Evolutionary conservation across 441 rosid genomes (phyloP), one percentile per base, ranked within the genome.

Genomic region (Adansonia madagascariensis): DNA sequence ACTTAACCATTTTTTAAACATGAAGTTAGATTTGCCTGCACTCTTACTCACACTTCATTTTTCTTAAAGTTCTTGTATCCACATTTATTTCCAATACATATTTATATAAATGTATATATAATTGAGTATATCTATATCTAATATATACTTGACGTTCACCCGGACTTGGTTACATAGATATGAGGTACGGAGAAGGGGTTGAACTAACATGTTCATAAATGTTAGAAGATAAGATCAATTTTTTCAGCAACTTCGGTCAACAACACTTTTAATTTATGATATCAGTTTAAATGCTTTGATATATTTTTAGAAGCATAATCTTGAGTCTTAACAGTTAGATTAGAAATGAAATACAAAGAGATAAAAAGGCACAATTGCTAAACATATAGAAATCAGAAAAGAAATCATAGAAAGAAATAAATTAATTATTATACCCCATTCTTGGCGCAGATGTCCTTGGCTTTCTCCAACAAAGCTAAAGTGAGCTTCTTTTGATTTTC

Each of bases 401-500:
- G 6, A 41, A 66, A 56, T 9, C 15, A 61, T 10, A 22, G 27
- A 56, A 56, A 18, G 11, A 31, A 31, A 63, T 9, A 0, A 31
- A 17, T 5, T 14, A 11, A 10, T 8, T 77, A 18, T n/a, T 77
- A 53, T 81, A 91, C 97, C 92, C 94, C 95, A 49, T 76, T 83
- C 10, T 80, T 74, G 77, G 86, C 81, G 78, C 97, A 91, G 53
- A 89, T 85, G 31, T 82, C 83, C 76, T 80, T 82, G 4, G 95
- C 94, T 73, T 75, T 81, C 27, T 80, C 85, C 85, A 93, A 66
- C 9, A 88, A 85, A 75, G 82, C 61, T 67, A 75, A 47, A 1
- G 87, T 87, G 6, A 61, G 24, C 71, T 83, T 93, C 85, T 82
- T 89, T 44, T 82, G 81, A 77, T 87, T 91, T 61, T 91, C 90